Conservation (phyloP, 2,329 filamentous ascomycete genomes). For the Alternaria ethzedia region DNA sequence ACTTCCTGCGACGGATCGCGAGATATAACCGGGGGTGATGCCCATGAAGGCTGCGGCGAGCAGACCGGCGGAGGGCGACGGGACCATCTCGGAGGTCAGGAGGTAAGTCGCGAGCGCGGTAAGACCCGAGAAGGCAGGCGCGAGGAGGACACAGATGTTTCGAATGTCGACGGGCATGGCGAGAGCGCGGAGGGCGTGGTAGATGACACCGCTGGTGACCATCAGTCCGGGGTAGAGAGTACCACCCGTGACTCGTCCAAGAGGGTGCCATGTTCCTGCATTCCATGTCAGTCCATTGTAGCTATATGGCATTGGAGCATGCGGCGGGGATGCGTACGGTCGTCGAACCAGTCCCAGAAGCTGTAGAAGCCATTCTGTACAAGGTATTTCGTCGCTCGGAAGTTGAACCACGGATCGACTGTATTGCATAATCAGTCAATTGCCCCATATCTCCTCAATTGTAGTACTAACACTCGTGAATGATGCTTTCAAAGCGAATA, state of each 20-base stretch:
- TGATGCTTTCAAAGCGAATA: conserved; percentile 99
- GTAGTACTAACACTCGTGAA: conserved; percentile 88
- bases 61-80: conserved; percentile 92
- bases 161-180: conserved; percentile 96
- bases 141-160: conserved; percentile 97
- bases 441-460: conserved; percentile 2
- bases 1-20: conserved; percentile 93
- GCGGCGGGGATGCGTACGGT: conserved; percentile 65
- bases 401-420: conserved; percentile 99
- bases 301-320: neutral
- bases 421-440: conserved; percentile 37
- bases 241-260: conserved; percentile 96
- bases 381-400: conserved; percentile 96
- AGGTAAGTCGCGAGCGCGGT: conserved; percentile 94
- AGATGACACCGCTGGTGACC: conserved; percentile 98
- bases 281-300: conserved; percentile 21
- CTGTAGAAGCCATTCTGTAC: conserved; percentile 97
- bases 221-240: conserved; percentile 99
- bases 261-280: conserved; percentile 92
- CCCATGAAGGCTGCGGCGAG: conserved; percentile 97
- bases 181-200: conserved; percentile 87
- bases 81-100: conserved; percentile 95
- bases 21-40: conserved; percentile 96
- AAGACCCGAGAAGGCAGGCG: conserved; percentile 90
- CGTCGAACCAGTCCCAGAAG: conserved; percentile 99